Evolutionary conservation across 2,329 filamentous ascomycete species (phyloP).

Genomic region (Capronia americana): DNA sequence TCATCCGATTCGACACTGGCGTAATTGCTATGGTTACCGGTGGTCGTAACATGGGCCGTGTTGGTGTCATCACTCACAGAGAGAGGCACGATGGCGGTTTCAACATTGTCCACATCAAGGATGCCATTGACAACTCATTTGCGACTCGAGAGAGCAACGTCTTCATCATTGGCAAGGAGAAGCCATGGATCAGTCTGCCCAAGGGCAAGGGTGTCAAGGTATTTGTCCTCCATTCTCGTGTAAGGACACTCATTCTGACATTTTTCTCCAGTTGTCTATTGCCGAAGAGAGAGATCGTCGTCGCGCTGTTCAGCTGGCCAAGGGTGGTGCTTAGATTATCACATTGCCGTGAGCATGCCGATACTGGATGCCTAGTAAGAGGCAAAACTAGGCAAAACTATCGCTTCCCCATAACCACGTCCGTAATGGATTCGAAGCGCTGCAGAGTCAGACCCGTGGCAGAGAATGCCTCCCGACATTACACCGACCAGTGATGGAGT

Average conservation of each 20-base stretch:
- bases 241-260: slow-evolving; percentile 27
- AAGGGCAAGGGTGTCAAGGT: slow-evolving; percentile 99
- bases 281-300: slow-evolving; percentile 99
- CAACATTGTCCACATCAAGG: slow-evolving; percentile 99
- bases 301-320: slow-evolving; percentile 64
- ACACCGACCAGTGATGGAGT: not conserved
- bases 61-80: slow-evolving; percentile 99
- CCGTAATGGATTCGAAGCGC: not conserved
- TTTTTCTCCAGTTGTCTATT: slow-evolving; percentile 77
- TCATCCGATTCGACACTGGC: slow-evolving; percentile 98
- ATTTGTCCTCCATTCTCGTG: slow-evolving; percentile 38
- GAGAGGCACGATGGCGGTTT: slow-evolving; percentile 99
- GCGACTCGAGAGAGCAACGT: slow-evolving; percentile 99
- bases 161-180: slow-evolving; percentile 97
- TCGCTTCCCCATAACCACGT: not conserved
- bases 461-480: not conserved
- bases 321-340: slow-evolving; percentile 21
- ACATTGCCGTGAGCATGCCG: not conserved
- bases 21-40: slow-evolving; percentile 98
- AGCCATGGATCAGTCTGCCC: slow-evolving; percentile 99
- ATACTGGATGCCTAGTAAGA: not conserved
- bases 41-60: slow-evolving; percentile 99
- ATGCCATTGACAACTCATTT: slow-evolving; percentile 99
- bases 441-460: not conserved
- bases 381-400: not conserved